phyloP scores from a whole-genome alignment of 345 rosid genomes.

The Corchorus capsularis region DNA sequence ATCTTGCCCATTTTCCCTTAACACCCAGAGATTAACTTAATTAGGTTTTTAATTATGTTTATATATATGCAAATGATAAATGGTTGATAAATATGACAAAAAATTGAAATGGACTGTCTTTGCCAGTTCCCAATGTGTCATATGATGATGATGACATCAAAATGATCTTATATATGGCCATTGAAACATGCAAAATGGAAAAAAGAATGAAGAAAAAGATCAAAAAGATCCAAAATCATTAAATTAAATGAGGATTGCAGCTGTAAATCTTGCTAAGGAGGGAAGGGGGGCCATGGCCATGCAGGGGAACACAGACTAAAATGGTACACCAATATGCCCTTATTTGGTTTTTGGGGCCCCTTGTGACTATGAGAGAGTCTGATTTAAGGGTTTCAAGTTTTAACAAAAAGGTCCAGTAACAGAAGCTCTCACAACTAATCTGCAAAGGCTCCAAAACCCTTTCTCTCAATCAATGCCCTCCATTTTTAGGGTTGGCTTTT shows the following conservation, averaged over 20 bases:
- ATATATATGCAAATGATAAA: not conserved
- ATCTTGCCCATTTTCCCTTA: not conserved
- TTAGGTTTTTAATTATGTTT: no score
- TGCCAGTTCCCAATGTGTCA: conserved; percentile 26
- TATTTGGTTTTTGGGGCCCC: no score
- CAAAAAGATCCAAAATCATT: no score
- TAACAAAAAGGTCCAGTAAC: no score
- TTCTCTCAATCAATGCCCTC: not conserved
- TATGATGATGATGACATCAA: conserved; percentile 26
- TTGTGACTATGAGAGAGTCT: no score
- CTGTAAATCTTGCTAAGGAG: no score
- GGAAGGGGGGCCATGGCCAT: no score
- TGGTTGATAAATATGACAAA: conserved; percentile 8
- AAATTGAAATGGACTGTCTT: not conserved
- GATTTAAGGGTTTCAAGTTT: no score
- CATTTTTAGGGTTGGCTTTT: conserved; percentile 23
- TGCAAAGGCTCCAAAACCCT: not conserved
- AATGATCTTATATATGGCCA: conserved; percentile 25
- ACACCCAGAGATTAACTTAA: not conserved
- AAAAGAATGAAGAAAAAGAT: not conserved
- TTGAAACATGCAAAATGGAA: conserved; percentile 23
- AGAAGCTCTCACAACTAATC: no score
- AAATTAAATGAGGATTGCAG: not conserved
- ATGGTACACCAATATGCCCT: no score
- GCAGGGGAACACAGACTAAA: no score